Conservation (phyloP, 257 asterid species). For the Solanum peruvianum region DNA sequence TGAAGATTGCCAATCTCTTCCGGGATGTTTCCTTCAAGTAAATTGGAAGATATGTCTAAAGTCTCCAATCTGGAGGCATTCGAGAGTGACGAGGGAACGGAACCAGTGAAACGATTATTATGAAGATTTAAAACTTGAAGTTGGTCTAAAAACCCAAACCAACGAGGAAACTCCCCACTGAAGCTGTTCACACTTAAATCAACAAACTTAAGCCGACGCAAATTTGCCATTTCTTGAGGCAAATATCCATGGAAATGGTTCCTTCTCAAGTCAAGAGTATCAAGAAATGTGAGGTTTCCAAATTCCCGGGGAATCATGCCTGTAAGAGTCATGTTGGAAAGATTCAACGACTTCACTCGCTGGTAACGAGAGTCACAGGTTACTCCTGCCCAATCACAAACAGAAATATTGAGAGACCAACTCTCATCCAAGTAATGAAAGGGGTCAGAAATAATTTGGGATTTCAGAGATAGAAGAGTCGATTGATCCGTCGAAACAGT, state of each 20-base stretch:
- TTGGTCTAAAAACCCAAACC: too few relatives aligned
- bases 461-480: neutral
- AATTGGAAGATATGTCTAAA: neutral
- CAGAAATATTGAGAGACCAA: neutral
- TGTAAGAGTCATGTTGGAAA: neutral
- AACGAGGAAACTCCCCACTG: neutral
- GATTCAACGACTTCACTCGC: neutral
- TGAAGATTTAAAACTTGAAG: neutral
- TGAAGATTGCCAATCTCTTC: neutral
- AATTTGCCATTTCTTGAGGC: neutral
- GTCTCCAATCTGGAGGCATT: neutral
- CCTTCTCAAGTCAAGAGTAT: accelerated
- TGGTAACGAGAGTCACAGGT: neutral
- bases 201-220: neutral
- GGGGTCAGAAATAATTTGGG: neutral
- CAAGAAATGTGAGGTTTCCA: too few relatives aligned
- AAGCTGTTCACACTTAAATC: neutral
- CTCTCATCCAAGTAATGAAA: neutral
- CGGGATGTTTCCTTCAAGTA: neutral
- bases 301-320: neutral
- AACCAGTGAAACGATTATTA: neutral
- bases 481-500: neutral
- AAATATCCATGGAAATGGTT: too few relatives aligned
- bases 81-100: neutral
- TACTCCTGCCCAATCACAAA: neutral